Evolutionary conservation across 441 rosid species (phyloP).

Genomic region (Heliophila coronopifolia): DNA sequence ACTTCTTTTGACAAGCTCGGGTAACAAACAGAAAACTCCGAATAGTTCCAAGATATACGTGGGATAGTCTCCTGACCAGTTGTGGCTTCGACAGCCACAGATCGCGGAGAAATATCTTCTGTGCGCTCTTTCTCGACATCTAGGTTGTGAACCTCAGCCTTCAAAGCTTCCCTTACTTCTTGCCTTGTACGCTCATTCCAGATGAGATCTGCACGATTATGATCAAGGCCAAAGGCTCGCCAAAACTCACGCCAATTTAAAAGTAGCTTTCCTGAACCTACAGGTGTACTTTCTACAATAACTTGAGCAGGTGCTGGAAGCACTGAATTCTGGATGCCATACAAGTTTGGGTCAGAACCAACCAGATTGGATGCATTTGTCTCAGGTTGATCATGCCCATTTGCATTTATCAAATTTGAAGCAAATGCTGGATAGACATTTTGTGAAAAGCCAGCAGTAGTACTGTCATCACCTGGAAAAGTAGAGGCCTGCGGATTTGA

Average conservation of each 20-base stretch:
- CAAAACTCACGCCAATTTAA: conserved; percentile 97
- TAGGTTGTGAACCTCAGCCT: conserved; percentile 94
- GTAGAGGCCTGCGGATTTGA: conserved; percentile 38
- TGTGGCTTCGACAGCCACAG: conserved; percentile 43
- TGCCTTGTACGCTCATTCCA: conserved; percentile 99
- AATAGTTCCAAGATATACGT: conserved; percentile 96
- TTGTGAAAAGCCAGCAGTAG: conserved; percentile 42
- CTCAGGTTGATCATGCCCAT: conserved; percentile 41
- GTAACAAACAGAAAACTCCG: conserved; percentile 87
- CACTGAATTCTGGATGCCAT: conserved; percentile 47
- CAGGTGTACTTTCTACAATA: conserved; percentile 85
- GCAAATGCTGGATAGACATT: conserved; percentile 44
- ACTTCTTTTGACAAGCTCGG: conserved; percentile 97
- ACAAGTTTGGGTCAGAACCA: conserved; percentile 42
- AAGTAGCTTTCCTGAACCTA: conserved; percentile 95
- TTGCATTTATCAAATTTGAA: conserved; percentile 38
- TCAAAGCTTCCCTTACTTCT: conserved; percentile 94
- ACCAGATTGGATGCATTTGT: conserved; percentile 40
- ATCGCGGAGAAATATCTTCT: conserved; percentile 90
- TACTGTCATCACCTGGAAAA: conserved; percentile 38
- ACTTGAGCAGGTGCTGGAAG: conserved; percentile 98
- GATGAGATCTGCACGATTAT: conserved; percentile 97
- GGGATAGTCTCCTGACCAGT: conserved; percentile 74
- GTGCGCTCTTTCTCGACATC: conserved; percentile 97
- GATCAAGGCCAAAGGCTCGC: conserved; percentile 98